phyloP scores from a whole-genome alignment of 495 filamentous ascomycete genomes.

The Neurospora discreta region DNA sequence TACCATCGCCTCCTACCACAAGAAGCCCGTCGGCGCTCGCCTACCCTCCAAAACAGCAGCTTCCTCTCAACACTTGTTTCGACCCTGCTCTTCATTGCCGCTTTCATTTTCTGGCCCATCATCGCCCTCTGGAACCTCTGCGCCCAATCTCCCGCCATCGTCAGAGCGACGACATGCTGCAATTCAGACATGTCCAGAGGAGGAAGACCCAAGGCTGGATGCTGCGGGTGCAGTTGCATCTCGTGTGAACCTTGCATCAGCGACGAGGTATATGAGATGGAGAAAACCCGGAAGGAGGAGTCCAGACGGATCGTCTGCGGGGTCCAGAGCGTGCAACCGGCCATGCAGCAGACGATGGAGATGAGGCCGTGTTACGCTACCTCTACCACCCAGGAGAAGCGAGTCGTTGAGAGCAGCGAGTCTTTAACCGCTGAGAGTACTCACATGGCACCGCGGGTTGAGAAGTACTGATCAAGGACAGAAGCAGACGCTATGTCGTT shows the following conservation, averaged over 20 bases:
- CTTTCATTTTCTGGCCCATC: conserved; percentile 2
- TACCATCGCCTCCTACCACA: conserved; percentile 3
- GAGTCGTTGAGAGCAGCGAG: neutral
- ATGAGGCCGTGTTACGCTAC: neutral
- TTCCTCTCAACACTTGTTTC: neutral
- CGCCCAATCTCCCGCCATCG: neutral
- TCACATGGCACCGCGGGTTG: neutral
- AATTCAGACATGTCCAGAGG: neutral
- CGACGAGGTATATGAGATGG: neutral
- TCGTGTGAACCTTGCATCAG: conserved; percentile 1
- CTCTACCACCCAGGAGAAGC: neutral
- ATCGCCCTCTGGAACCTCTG: conserved; percentile 5
- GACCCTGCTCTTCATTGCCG: neutral
- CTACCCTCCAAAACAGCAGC: neutral
- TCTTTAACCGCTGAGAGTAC: neutral
- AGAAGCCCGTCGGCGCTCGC: conserved; percentile 4
- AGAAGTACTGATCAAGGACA: neutral
- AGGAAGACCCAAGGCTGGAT: neutral
- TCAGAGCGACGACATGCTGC: neutral
- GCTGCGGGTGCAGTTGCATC: neutral
- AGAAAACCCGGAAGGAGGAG: neutral
- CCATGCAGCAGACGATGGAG: neutral
- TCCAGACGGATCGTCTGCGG: neutral
- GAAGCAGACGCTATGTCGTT: neutral
- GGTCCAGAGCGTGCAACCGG: neutral